These are phyloP conservation scores for Tetragonia tetragonoides DNA, from an alignment of 148 eudicot genomes.

Conservation along the genomic window DNA sequence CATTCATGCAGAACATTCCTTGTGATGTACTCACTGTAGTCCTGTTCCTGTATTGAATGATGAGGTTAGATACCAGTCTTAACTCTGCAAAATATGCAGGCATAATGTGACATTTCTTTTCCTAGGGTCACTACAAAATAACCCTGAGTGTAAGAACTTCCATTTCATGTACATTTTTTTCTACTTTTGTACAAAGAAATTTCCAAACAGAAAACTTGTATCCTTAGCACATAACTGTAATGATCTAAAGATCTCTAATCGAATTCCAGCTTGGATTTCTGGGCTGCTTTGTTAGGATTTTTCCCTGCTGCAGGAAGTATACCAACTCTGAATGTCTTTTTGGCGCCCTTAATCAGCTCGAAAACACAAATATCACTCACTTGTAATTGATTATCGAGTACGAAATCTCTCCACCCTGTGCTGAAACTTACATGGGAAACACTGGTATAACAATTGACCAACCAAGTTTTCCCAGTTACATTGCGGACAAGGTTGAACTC, in stretches of 20 bases:
- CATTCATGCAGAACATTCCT: too few species aligned
- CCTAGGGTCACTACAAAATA: too few species aligned
- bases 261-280: not conserved
- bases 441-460: not conserved
- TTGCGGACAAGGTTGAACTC: not conserved
- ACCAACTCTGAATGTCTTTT: not conserved
- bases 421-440: not conserved
- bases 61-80: too few species aligned
- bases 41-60: too few species aligned
- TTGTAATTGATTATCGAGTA: slow-evolving; percentile 6
- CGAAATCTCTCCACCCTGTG: slow-evolving; percentile 18
- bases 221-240: not conserved
- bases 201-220: not conserved
- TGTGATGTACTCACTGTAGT: too few species aligned
- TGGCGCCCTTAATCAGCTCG: slow-evolving; percentile 19
- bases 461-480: slow-evolving; percentile 4
- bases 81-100: too few species aligned
- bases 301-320: not conserved
- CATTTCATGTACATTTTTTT: not conserved
- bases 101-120: too few species aligned
- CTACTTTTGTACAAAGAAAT: not conserved
- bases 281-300: not conserved
- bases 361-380: slow-evolving; percentile 30
- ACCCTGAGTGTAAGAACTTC: not conserved
- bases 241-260: not conserved